Evolutionary conservation across 345 rosid genomes (phyloP), one percentile per base, ranked within the genome.

Genomic region (Barbarea vulgaris): DNA sequence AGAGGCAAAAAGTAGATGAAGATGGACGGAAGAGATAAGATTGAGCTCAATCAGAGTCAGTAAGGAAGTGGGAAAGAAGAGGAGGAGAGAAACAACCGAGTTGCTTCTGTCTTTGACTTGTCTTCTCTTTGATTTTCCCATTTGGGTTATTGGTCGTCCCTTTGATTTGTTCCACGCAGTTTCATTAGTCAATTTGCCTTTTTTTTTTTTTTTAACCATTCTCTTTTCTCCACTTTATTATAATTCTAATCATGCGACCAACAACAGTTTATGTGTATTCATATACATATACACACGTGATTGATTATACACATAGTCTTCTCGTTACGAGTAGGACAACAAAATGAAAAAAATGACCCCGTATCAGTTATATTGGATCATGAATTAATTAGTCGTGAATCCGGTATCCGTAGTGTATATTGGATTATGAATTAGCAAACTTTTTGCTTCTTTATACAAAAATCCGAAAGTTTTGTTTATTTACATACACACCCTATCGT

Each of bases 11-110:
- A 52, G 80, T 46, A 70, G 67, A 72, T 55, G 48, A 41, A 2
- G 2, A 9, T 28, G 52, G 71, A 55, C 21, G 67, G 67, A 54
- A 52, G 57, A 64, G 80, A 70, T 62, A 24, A 77, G 46, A 54
- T 46, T 21, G 63, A 60, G 61, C 36, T 60, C 17, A 54, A 57
- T 11, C 18, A 57, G 50, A 42, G 68, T 70, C 3, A 31, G 34
- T 13, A 55, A 46, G 50, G 55, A 44, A 56, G 64, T 30, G 28
- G 27, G 60, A 36, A 48, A 50, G 47, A n/a, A 36, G 67, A 47
- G 64, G 67, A 47, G 64, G 54, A 37, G 57, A 34, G 76, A 77
- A 70, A 77, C 76, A 54, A 33, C 76, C 34, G 62, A 70, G 80
- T 69, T 53, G 58, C 69, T 34, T 41, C 37, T 42, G 1, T 21